phyloP scores from a whole-genome alignment of 2,329 filamentous ascomycete species.

The Cladophialophora bantiana region DNA sequence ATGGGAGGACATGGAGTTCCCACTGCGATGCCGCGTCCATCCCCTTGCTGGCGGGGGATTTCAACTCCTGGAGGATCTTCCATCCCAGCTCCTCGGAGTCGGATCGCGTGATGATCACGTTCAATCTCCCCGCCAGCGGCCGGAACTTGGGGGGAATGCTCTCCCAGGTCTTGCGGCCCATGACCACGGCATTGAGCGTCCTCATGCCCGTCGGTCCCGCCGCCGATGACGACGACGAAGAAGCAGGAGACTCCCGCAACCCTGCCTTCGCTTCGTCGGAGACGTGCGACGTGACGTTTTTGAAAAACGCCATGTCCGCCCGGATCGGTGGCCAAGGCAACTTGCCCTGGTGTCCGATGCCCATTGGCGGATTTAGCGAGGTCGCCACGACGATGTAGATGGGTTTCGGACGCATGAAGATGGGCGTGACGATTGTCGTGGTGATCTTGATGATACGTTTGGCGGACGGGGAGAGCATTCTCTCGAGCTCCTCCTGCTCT shows the following conservation, averaged over 20 bases:
- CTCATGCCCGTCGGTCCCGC: slow-evolving; percentile 32
- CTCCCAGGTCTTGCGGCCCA: slow-evolving; percentile 98
- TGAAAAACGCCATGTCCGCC: slow-evolving; percentile 95
- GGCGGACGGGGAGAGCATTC: slow-evolving; percentile 16
- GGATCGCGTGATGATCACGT: slow-evolving; percentile 75
- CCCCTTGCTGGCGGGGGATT: slow-evolving; percentile 37
- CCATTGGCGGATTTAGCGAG: slow-evolving; percentile 78
- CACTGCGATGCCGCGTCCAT: slow-evolving; percentile 32
- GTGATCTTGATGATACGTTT: slow-evolving; percentile 37
- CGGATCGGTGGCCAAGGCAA: slow-evolving; percentile 90
- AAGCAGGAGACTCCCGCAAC: neutral
- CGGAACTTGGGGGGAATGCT: slow-evolving; percentile 80
- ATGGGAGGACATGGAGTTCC: slow-evolving; percentile 9
- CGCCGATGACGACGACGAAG: slow-evolving; percentile 26
- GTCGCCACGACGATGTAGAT: slow-evolving; percentile 49
- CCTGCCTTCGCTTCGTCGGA: neutral
- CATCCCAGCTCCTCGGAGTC: slow-evolving; percentile 43
- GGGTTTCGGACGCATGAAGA: slow-evolving; percentile 35
- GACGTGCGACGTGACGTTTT: slow-evolving; percentile 73
- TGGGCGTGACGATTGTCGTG: slow-evolving; percentile 30
- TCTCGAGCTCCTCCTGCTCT: slow-evolving; percentile 12
- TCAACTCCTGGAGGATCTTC: slow-evolving; percentile 48
- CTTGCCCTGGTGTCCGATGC: slow-evolving; percentile 79
- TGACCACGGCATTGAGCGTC: slow-evolving; percentile 78
- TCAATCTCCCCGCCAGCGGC: slow-evolving; percentile 79